A percentile compares a stretch with the other conserved stretches of the same genome.
Conservation (phyloP, 225 moss, liverwort and hornwort species). For the Physcomitrellopsis africana region DNA sequence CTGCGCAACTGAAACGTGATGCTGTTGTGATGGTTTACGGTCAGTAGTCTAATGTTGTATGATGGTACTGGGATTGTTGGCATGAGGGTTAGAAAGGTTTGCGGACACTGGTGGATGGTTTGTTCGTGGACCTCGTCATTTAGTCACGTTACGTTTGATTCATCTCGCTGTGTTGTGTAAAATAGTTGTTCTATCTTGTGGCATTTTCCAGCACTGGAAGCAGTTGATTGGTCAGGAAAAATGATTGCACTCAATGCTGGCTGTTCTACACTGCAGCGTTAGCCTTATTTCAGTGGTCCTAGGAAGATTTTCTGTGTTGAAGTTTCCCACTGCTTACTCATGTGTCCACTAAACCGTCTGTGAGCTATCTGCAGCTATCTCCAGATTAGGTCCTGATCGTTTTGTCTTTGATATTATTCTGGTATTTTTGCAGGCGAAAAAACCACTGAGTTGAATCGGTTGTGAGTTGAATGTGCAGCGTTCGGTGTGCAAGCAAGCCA, state of each 20-base stretch:
- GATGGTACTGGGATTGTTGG: neutral
- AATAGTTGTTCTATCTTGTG: conserved; percentile 27
- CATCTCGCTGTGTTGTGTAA: neutral
- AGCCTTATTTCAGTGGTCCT: conserved; percentile 8
- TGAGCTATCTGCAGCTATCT: conserved; percentile 10
- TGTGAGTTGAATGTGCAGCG: conserved; percentile 28
- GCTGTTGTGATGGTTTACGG: neutral
- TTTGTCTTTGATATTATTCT: neutral
- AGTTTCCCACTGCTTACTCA: neutral
- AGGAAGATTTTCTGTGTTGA: neutral
- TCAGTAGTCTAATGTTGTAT: neutral
- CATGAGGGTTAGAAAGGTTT: neutral
- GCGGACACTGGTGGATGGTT: conserved; percentile 13
- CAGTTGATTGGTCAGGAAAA: conserved; percentile 7
- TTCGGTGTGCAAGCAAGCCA: conserved; percentile 8
- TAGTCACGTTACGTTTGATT: conserved; percentile 1
- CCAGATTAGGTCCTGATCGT: neutral
- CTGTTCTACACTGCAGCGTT: conserved; percentile 16
- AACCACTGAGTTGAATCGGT: conserved; percentile 16
- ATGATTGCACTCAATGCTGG: neutral
- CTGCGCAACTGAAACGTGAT: conserved; percentile 23
- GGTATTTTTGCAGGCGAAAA: conserved; percentile 30
- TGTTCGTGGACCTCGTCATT: conserved; percentile 11
- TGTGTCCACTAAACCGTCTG: conserved; percentile 6
- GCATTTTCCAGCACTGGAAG: conserved; percentile 27